phyloP scores from a whole-genome alignment of 345 rosid species.

The Noccaea bulbosa region DNA sequence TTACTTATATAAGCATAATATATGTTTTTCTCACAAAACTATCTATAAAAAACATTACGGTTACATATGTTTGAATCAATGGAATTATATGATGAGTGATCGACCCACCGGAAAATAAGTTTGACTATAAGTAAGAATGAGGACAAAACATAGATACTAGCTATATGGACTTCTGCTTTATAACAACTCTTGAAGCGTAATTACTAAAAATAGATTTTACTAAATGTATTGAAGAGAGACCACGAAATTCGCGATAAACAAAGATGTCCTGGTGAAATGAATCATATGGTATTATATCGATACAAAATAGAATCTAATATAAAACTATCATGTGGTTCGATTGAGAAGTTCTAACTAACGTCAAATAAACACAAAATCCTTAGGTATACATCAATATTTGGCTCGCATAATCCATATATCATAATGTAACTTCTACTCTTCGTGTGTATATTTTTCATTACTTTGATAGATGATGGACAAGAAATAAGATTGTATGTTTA shows the following conservation, averaged over 20 bases:
- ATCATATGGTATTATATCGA: neutral
- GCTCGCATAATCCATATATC: constrained; percentile 8
- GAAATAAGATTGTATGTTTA: neutral
- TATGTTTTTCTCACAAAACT: too few species aligned
- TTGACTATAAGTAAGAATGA: too few species aligned
- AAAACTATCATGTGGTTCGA: neutral
- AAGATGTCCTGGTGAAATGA: neutral
- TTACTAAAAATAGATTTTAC: neutral
- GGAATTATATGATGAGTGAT: too few species aligned
- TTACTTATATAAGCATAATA: too few species aligned
- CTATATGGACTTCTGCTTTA: too few species aligned
- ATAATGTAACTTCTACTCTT: neutral
- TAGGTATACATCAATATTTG: neutral
- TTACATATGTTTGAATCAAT: too few species aligned
- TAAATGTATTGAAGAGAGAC: neutral
- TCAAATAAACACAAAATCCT: constrained; percentile 23
- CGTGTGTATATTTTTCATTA: neutral
- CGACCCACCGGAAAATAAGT: too few species aligned
- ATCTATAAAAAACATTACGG: too few species aligned
- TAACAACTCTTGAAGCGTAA: too few species aligned
- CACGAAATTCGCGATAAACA: neutral
- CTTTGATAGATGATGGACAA: neutral
- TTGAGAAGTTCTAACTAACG: constrained; percentile 1
- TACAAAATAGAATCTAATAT: neutral
- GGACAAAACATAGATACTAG: too few species aligned